phyloP scores from a whole-genome alignment of 345 rosid genomes.

The Citrus maxima region DNA sequence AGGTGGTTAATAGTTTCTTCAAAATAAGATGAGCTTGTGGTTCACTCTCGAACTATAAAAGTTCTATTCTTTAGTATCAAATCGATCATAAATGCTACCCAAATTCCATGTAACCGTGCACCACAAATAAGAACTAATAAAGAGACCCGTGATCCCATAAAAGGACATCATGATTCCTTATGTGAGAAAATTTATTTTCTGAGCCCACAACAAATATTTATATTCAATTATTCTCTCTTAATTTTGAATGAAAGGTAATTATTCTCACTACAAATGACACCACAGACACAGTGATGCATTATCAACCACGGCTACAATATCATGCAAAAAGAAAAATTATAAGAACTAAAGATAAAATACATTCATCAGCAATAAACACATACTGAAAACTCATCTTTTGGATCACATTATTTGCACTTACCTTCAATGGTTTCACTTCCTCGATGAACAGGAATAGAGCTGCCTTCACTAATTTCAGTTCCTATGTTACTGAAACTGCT shows the following conservation, averaged over 20 bases:
- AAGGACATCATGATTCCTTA: too few species aligned
- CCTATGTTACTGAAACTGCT: conserved; percentile 20
- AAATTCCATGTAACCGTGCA: too few species aligned
- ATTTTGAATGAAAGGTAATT: not conserved
- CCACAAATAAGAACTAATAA: too few species aligned
- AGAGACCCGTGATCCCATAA: too few species aligned
- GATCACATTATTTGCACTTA: conserved; percentile 8
- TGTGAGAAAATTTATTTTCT: too few species aligned
- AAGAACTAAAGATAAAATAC: not conserved
- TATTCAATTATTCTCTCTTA: not conserved
- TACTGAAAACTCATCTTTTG: not conserved
- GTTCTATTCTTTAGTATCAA: not conserved
- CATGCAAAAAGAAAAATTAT: not conserved
- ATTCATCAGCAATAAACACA: not conserved
- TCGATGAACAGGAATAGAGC: conserved; percentile 8
- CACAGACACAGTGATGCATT: not conserved
- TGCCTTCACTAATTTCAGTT: conserved; percentile 23
- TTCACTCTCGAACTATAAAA: not conserved
- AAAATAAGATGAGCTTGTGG: not conserved
- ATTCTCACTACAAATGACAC: not conserved
- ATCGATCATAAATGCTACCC: too few species aligned
- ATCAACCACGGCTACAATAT: not conserved
- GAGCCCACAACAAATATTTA: not conserved
- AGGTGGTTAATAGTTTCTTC: not conserved
- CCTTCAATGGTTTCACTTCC: conserved; percentile 23